Percentiles rank a stretch among this genome's conserved stretches.
Conservation (phyloP, 2,329 filamentous ascomycete species). For the Scedosporium dehoogii region DNA sequence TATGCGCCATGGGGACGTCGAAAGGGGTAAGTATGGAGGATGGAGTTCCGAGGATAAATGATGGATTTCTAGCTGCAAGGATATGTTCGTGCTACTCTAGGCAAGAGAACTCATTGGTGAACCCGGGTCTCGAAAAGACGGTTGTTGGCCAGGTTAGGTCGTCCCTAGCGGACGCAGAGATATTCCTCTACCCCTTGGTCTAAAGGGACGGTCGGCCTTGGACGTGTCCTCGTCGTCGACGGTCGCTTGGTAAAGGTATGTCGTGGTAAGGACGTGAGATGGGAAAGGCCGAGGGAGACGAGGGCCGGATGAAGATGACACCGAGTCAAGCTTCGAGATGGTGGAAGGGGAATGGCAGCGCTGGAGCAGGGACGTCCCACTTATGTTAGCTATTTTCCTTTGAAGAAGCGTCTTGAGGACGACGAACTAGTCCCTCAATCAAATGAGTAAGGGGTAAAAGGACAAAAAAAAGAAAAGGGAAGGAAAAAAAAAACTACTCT, state of each 20-base stretch:
- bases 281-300: too few species aligned
- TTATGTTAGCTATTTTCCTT: neutral
- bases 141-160: neutral
- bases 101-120: neutral
- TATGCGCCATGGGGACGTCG: conserved; percentile 62
- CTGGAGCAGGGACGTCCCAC: neutral
- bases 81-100: neutral
- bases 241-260: too few species aligned
- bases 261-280: too few species aligned
- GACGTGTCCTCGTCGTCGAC: too few species aligned
- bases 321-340: neutral
- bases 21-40: neutral
- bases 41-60: neutral
- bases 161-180: too few species aligned
- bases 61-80: neutral
- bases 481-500: neutral
- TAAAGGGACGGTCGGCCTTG: too few species aligned
- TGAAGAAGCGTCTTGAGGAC: neutral
- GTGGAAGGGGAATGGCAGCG: neutral
- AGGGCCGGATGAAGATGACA: too few species aligned
- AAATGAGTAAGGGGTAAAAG: neutral
- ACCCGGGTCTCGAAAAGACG: neutral
- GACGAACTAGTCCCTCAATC: neutral
- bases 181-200: too few species aligned
- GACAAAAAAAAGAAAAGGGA: neutral